Base-by-base conservation (phyloP, 2,329 filamentous ascomycete species). In the Gliomastix tumulicola region DNA sequence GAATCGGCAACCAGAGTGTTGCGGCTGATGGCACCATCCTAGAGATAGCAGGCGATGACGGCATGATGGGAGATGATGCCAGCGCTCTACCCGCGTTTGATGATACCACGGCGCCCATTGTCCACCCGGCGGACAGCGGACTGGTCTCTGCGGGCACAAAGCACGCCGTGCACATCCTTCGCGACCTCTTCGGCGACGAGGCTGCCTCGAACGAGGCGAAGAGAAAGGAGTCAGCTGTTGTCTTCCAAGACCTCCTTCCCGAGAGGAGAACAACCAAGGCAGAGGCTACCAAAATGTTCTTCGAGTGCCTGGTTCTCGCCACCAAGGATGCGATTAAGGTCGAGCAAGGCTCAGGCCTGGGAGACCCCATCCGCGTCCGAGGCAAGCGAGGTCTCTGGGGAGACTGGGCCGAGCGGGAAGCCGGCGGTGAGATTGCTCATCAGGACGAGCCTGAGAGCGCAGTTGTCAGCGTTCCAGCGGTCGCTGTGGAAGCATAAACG, bases 241-340 rank as follows among this genome's bases (percentile, higher is more conserved):
- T 94, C 4, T 96, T 98, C 70, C 90, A 96, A 51, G 84, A 94
- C 40, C 73, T 98, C 33, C 74, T 96, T 22, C 92, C 92, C 1
- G 87, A 94, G 61, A 66, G 72, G 45, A 76, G 75, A 42, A 90
- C 90, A 1, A 88, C 76, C 46, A 86, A 87, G 59, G 84, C 84
- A 8, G 92, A 97, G 51, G 92, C 92, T 1, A 98, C 92, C 30
- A 96, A 96, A 72, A 96, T 98, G 88, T 98, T 98, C 68, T 98
- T 98, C 51, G 92, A 98, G 64, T 83, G 92, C 37, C 71, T 98
- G 18, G 92, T 98, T 4, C 73, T 98, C 32, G 92, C 90, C 6
- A 98, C 92, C 30, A 98, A 98, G 66, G 92, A 98, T 56, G 92
- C 92, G 20, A 85, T 98, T 64, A 95, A 95, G 63, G 88, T 97